These are phyloP conservation scores for Talaromyces sp. DNA, from an alignment of 2,329 filamentous ascomycete species.

Conservation along the genomic window DNA sequence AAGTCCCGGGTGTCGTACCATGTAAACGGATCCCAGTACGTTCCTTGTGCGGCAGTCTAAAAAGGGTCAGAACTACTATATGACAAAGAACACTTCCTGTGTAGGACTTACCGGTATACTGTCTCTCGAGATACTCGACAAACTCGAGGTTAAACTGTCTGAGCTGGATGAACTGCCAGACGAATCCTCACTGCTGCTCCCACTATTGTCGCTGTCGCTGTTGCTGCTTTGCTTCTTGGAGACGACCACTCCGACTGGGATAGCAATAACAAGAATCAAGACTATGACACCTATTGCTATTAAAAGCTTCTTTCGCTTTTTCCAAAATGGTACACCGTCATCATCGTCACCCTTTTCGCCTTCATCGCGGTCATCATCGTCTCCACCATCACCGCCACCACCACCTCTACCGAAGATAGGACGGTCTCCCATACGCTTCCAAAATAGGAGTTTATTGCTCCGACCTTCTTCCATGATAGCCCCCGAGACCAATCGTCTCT, in stretches of 20 bases:
- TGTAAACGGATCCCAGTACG: constrained; percentile 79
- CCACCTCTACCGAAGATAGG: constrained; percentile 29
- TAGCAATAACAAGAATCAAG: constrained; percentile 61
- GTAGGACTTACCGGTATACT: constrained; percentile 53
- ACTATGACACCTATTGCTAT: constrained; percentile 54
- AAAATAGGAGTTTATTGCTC: constrained; percentile 44
- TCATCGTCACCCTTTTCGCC: constrained; percentile 23
- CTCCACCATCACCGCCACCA: constrained; percentile 15
- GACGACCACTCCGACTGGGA: constrained; percentile 62
- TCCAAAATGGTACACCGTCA: constrained; percentile 25
- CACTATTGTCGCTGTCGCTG: neutral
- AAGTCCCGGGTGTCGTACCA: constrained; percentile 90
- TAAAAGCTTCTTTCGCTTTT: constrained; percentile 43
- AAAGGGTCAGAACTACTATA: constrained; percentile 10
- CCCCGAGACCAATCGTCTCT: constrained; percentile 64
- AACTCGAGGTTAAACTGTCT: constrained; percentile 38
- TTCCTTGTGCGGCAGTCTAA: constrained; percentile 60
- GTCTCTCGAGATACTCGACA: constrained; percentile 51
- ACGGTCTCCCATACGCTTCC: constrained; percentile 31
- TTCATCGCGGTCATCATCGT: constrained; percentile 12
- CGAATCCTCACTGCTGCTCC: neutral
- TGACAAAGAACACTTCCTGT: neutral
- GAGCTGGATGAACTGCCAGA: constrained; percentile 23
- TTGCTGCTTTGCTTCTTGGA: constrained; percentile 54
- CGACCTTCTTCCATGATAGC: constrained; percentile 65